These are phyloP conservation scores for Thermothelomyces thermophilus DNA, from an alignment of 2,329 filamentous ascomycete genomes.

Conservation along the genomic window DNA sequence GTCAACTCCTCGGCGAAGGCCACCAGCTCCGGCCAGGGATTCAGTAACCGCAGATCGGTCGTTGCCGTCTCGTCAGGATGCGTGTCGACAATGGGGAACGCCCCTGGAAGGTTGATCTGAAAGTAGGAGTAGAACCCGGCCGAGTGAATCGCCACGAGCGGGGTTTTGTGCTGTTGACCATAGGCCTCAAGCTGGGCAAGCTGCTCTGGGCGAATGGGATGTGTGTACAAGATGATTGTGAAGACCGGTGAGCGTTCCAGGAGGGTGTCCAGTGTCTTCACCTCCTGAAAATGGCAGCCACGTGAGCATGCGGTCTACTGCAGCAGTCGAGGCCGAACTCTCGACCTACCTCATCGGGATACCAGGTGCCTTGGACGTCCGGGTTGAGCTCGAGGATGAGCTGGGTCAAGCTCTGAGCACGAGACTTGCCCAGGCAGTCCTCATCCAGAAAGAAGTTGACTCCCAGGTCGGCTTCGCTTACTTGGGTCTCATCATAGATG, in stretches of 20 bases:
- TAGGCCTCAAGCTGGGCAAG: constrained; percentile 43
- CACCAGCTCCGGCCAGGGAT: constrained; percentile 77
- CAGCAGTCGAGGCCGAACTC: background rate
- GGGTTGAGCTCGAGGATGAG: constrained; percentile 84
- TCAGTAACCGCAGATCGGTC: constrained; percentile 75
- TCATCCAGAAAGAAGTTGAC: constrained; percentile 96
- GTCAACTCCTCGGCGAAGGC: constrained; percentile 63
- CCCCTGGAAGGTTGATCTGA: constrained; percentile 66
- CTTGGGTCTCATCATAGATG: constrained; percentile 72
- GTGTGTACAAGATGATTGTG: constrained; percentile 50
- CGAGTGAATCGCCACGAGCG: constrained; percentile 78
- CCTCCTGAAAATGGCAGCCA: constrained; percentile 23
- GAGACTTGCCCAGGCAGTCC: constrained; percentile 64
- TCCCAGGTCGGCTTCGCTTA: constrained; percentile 78
- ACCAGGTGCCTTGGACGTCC: constrained; percentile 75
- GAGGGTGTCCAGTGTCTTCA: constrained; percentile 35
- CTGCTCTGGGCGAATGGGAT: constrained; percentile 41
- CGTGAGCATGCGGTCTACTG: constrained; percentile 10
- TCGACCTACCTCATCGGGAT: constrained; percentile 42
- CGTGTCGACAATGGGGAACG: constrained; percentile 90
- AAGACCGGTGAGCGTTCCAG: constrained; percentile 38
- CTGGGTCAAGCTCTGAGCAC: constrained; percentile 71
- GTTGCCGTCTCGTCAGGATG: constrained; percentile 84
- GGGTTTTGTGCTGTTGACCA: constrained; percentile 53
- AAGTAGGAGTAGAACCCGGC: constrained; percentile 89